Base-by-base conservation (phyloP, 768 basidiomycete genomes). In the Fomitopsis pulvina region DNA sequence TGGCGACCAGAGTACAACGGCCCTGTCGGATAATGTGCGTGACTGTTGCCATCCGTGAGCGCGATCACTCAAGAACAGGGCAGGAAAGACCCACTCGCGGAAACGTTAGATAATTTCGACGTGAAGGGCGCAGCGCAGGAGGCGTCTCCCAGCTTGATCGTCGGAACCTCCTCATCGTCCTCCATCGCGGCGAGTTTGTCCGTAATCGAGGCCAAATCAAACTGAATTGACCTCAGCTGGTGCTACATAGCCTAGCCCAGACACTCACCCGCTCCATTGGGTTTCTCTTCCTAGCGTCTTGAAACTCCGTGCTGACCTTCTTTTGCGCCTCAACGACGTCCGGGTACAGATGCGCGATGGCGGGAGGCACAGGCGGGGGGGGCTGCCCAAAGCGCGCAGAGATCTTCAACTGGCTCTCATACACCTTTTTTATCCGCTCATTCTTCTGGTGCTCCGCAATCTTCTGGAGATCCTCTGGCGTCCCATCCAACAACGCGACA, bases 71-170 rank as follows among this genome's bases (percentile, higher is more conserved):
- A 28, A 22, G 21, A 22, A 37, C 5, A 25, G 25, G 16, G 28
- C 18, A 12, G 5, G 48, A 37, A 4, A 34, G 7, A 79, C 92
- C 59, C 60, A 96, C 94, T 91, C 27, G 96, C 93, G 57, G 89
- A 80, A 45, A 99, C 96, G 63, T 99, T 95, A n/a, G 88, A 87
- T 47, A 99, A 70, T 66, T 99, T 99, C 9, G 94, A 97, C 0
- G 96, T 98, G 72, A 99, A 99, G 0, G 96, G 96, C 2, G 96
- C 96, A 5, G 96, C 96, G 62, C 94, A 97, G 2, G 93, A 97
- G 0, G 96, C 96, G 62, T 98, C 96, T n/a, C 96, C 96, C 25
- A 98, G 83, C 69, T 98, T 99, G 68, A 99, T 99, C 71, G 96
- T 92, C 11, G 96, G 96, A 0, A 93, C 84, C 27, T 98, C 94